phyloP scores from a whole-genome alignment of 139 green algal species.

The Coelastrella sp. region DNA sequence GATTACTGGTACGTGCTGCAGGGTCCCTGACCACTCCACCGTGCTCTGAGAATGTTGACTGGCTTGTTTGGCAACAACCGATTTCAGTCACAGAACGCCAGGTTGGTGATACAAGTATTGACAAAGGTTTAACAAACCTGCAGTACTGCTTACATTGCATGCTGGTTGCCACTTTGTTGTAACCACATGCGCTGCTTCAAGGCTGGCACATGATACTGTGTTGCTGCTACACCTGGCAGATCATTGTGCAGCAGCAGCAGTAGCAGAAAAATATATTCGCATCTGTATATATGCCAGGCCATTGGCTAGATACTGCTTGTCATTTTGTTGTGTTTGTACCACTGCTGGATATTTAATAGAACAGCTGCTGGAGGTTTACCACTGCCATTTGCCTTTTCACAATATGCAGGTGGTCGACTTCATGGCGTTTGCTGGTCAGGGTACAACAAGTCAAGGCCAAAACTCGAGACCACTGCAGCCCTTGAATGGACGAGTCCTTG shows the following conservation, averaged over 20 bases:
- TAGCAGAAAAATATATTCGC: too few relatives aligned
- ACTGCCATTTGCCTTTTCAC: neutral
- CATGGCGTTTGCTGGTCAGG: constrained; percentile 62
- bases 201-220: too few relatives aligned
- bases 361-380: too few relatives aligned
- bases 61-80: constrained; percentile 79
- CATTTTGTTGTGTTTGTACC: too few relatives aligned
- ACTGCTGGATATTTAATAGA: neutral
- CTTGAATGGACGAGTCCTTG: constrained; percentile 53
- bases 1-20: too few relatives aligned
- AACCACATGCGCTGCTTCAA: too few relatives aligned
- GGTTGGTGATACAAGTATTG: constrained; percentile 38
- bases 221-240: too few relatives aligned
- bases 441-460: constrained; percentile 50
- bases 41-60: constrained; percentile 86
- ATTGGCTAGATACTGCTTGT: too few relatives aligned
- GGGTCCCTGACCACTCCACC: constrained; percentile 89
- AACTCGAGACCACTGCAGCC: constrained; percentile 70
- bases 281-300: too few relatives aligned
- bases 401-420: constrained; percentile 72
- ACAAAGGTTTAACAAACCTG: neutral
- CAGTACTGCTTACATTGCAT: too few relatives aligned
- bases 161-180: too few relatives aligned
- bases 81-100: constrained; percentile 64
- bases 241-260: too few relatives aligned